These are phyloP conservation scores for Sporothrix brunneoviolacea DNA, from an alignment of 2,329 filamentous ascomycete genomes.

Conservation along the genomic window DNA sequence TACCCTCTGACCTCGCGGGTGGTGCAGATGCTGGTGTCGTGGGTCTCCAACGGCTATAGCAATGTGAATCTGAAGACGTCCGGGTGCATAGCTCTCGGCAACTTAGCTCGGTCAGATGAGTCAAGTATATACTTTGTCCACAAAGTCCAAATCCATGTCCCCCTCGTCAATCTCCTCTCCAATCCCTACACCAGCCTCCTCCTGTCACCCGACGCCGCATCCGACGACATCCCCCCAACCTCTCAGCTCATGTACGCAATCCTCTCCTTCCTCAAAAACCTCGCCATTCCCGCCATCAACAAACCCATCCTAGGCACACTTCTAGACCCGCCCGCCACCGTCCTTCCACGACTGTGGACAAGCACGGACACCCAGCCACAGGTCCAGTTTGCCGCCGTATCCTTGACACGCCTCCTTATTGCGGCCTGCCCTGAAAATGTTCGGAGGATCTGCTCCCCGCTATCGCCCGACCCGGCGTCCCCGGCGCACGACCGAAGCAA, in stretches of 20 bases:
- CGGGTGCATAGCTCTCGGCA: constrained; percentile 55
- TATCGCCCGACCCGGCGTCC: constrained; percentile 31
- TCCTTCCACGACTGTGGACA: constrained; percentile 49
- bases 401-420: constrained; percentile 50
- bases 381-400: constrained; percentile 54
- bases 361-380: constrained; percentile 44
- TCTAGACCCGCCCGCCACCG: constrained; percentile 29
- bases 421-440: constrained; percentile 48
- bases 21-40: constrained; percentile 32
- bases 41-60: constrained; percentile 31
- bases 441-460: constrained; percentile 37
- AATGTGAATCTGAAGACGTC: constrained; percentile 41
- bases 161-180: constrained; percentile 40
- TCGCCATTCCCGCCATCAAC: constrained; percentile 51
- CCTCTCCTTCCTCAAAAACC: constrained; percentile 58
- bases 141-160: constrained; percentile 34
- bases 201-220: constrained; percentile 26
- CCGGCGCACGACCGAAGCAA: constrained; percentile 28
- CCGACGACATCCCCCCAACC: constrained; percentile 13
- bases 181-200: constrained; percentile 28
- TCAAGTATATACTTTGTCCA: constrained; percentile 45
- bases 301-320: constrained; percentile 45
- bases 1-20: constrained; percentile 34
- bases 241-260: constrained; percentile 49
- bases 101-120: constrained; percentile 53